These are phyloP conservation scores for Filosporella fistucella DNA, from an alignment of 495 filamentous ascomycete genomes.

Conservation along the genomic window DNA sequence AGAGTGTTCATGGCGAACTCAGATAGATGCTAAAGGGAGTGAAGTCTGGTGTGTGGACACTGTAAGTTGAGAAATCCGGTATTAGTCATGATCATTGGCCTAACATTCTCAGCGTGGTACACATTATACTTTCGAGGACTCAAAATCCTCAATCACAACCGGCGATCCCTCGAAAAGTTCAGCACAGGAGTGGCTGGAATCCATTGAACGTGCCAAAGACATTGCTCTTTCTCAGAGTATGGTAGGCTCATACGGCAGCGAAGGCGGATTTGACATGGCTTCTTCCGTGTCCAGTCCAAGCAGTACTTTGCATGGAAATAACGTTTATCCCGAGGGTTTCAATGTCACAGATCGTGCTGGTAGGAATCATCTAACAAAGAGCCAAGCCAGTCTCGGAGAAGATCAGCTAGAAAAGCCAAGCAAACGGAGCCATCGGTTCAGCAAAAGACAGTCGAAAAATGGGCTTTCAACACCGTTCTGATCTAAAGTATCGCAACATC, in stretches of 20 bases:
- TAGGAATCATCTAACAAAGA: constrained; percentile 47
- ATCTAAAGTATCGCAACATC: neutral
- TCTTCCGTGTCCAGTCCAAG: constrained; percentile 66
- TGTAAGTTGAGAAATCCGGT: constrained; percentile 40
- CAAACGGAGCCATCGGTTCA: constrained; percentile 77
- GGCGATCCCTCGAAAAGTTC: constrained; percentile 41
- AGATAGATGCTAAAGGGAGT: constrained; percentile 76
- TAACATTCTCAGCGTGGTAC: constrained; percentile 64
- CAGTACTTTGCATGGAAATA: constrained; percentile 60
- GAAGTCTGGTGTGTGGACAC: constrained; percentile 91
- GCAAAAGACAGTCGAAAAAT: constrained; percentile 84
- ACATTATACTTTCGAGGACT: constrained; percentile 90
- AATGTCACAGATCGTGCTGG: constrained; percentile 43
- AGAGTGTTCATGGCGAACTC: constrained; percentile 71
- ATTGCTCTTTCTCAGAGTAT: constrained; percentile 69
- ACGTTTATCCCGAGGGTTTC: constrained; percentile 31
- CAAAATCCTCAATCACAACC: constrained; percentile 51
- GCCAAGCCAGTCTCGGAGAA: constrained; percentile 41
- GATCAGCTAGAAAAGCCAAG: constrained; percentile 42
- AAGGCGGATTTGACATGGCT: constrained; percentile 67
- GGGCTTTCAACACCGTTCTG: constrained; percentile 80
- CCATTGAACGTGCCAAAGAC: constrained; percentile 75
- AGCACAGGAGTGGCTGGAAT: constrained; percentile 84
- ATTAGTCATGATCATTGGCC: neutral
- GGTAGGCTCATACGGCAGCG: constrained; percentile 60